Percentiles rank a stretch among this genome's conserved stretches.
phyloP scores from a whole-genome alignment of 768 basidiomycete species.

The Hemileccinum rubropunctum region DNA sequence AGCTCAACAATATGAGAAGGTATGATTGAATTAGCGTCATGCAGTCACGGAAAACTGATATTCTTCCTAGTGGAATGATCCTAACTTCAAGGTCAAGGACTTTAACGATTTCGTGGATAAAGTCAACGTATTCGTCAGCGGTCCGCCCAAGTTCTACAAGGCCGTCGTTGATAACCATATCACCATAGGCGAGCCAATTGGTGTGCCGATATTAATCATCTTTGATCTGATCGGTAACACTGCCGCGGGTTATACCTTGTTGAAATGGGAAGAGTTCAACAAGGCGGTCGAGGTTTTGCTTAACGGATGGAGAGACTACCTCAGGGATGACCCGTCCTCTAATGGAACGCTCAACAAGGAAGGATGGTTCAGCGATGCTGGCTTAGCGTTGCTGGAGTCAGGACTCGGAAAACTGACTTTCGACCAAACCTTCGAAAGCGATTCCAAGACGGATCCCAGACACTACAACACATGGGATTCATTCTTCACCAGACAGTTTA shows the following conservation, averaged over 20 bases:
- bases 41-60: not conserved
- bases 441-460: not conserved
- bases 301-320: not conserved
- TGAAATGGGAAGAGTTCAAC: not conserved
- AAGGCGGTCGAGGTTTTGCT: not conserved
- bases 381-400: not conserved
- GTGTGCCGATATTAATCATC: not conserved
- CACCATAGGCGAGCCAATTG: not conserved
- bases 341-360: not conserved
- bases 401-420: not conserved
- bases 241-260: not conserved
- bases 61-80: conserved; percentile 1
- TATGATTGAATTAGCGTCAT: not conserved
- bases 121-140: not conserved
- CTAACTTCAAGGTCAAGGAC: not conserved
- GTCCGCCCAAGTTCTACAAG: conserved; percentile 2
- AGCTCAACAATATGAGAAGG: not conserved
- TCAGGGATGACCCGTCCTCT: not conserved
- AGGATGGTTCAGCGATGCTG: not conserved
- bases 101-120: not conserved
- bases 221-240: conserved; percentile 2
- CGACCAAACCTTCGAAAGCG: not conserved
- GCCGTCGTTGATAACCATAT: not conserved
- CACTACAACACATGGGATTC: conserved; percentile 42
- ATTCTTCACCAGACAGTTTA: conserved; percentile 49